Evolutionary conservation across 352 stramenopile species (phyloP).

Genomic region (Peronospora tabacina): DNA sequence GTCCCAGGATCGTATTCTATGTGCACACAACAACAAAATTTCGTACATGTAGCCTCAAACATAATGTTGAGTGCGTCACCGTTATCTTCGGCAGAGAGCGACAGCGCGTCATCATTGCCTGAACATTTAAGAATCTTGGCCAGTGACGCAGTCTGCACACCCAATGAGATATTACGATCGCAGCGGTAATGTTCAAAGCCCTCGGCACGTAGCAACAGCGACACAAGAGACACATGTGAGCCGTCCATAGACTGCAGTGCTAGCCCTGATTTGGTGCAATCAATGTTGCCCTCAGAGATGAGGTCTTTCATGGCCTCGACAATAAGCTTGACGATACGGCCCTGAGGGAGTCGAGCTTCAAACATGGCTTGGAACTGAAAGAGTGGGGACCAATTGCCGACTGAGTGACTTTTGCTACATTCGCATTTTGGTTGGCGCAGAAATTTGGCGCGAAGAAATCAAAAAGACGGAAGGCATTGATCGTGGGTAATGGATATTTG

Average conservation of each 20-base stretch:
- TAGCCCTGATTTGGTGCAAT: constrained; percentile 91
- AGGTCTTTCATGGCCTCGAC: constrained; percentile 99
- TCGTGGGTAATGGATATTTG: constrained; percentile 1
- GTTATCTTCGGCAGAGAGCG: constrained; percentile 97
- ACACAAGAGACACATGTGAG: constrained; percentile 97
- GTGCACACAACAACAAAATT: not conserved
- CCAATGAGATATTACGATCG: constrained; percentile 95
- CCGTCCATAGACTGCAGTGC: constrained; percentile 98
- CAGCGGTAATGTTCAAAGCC: constrained; percentile 98
- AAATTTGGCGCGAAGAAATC: constrained; percentile 29
- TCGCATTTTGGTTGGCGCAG: constrained; percentile 11
- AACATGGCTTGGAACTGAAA: constrained; percentile 85
- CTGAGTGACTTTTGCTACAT: constrained; percentile 18
- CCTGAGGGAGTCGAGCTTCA: constrained; percentile 95
- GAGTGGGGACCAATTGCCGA: constrained; percentile 33
- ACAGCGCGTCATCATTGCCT: constrained; percentile 96
- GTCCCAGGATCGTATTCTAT: not conserved
- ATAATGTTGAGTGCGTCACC: constrained; percentile 94
- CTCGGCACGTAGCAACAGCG: constrained; percentile 88
- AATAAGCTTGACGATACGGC: constrained; percentile 97
- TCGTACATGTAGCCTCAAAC: constrained; percentile 93
- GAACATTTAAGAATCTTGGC: constrained; percentile 99
- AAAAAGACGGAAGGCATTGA: constrained; percentile 3
- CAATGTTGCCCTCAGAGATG: constrained; percentile 97
- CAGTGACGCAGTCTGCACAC: constrained; percentile 95